Percentiles rank a stretch among this genome's conserved stretches.
Evolutionary conservation across 495 filamentous ascomycete genomes (phyloP).

Genomic region (Hypoxylon fuscum): DNA sequence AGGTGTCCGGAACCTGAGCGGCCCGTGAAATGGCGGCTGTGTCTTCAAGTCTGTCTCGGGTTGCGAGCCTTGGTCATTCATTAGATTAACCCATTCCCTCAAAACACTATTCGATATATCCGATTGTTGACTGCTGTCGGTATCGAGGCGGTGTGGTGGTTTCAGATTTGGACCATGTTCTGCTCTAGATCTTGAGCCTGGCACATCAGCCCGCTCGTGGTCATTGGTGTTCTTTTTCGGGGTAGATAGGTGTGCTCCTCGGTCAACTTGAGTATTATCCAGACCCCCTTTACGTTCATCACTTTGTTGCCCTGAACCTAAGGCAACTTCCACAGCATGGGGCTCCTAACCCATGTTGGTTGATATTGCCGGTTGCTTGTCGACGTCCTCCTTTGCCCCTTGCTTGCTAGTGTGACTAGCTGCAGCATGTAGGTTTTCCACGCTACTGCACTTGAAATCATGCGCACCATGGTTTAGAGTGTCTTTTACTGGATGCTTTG

Average conservation of each 20-base stretch:
- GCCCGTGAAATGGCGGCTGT: conserved; percentile 12
- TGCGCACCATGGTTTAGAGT: conserved; percentile 6
- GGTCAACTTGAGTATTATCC: not conserved
- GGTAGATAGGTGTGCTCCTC: not conserved
- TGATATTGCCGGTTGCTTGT: not conserved
- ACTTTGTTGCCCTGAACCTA: not conserved
- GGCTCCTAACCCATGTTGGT: not conserved
- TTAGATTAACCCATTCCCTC: conserved; percentile 44
- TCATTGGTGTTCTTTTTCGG: not conserved
- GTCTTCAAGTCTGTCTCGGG: conserved; percentile 16
- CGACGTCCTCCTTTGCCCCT: not conserved
- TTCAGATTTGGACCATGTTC: conserved; percentile 20
- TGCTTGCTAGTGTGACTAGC: not conserved
- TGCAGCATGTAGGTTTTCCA: not conserved
- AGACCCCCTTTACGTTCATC: not conserved
- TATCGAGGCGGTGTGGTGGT: conserved; percentile 9
- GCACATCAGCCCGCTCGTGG: not conserved
- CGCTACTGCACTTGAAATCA: not conserved
- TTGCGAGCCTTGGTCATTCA: conserved; percentile 36
- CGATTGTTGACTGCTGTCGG: conserved; percentile 20
- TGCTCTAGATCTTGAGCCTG: conserved; percentile 2
- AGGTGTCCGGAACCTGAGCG: conserved; percentile 31
- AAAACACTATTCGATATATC: conserved; percentile 41
- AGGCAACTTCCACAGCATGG: not conserved
- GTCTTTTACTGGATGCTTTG: conserved; percentile 38